Base-by-base conservation (phyloP, 2,329 filamentous ascomycete genomes). In the Fusarium secorum region DNA sequence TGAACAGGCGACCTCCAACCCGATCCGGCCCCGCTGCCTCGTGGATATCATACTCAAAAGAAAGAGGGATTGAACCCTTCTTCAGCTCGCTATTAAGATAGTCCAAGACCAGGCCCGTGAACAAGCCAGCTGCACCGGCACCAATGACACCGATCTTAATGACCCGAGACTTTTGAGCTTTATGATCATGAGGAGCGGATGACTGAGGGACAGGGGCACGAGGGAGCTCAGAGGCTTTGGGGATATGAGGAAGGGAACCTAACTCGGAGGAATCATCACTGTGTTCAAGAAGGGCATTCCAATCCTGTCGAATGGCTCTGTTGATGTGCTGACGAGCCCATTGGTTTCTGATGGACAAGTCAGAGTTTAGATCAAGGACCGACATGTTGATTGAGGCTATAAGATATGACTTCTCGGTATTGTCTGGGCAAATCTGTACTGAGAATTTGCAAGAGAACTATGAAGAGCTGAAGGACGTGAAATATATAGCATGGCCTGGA, bases 1-100 rank as follows among this genome's bases (percentile, higher is more conserved):
- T 72, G 24, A 62, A 72, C 3, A 72, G 24, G 4, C 68, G 68
- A 0, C 70, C 65, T 4, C 70, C 70, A 5, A 70, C 39, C 5
- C 68, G 35, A 0, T 66, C 20, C 7, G 26, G 28, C 0, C 54
- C 63, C 0, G 65, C 61, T 2, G 70, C 68, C 13, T 72, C 70
- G 9, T 66, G 33, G 2, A 72, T 64, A 4, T 72, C 60, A 30
- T 72, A 72, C 0, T 60, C 3, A 20, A 53, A n/a, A 24, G 11
- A 14, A 24, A 65, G 44, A 14, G 57, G 57, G 7, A 55, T 54
- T 1, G 35, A 42, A 0, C 22, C 17, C 0, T 64, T 51, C 7
- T 57, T 26, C 2, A 71, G 28, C 2, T 41, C 13, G 2, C 24
- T 13, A 11, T 72, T 72, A 0, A 72, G 44, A 7, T 52, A 61